Evolutionary conservation across 257 asterid species (phyloP).

Genomic region (Jasminum sambac): DNA sequence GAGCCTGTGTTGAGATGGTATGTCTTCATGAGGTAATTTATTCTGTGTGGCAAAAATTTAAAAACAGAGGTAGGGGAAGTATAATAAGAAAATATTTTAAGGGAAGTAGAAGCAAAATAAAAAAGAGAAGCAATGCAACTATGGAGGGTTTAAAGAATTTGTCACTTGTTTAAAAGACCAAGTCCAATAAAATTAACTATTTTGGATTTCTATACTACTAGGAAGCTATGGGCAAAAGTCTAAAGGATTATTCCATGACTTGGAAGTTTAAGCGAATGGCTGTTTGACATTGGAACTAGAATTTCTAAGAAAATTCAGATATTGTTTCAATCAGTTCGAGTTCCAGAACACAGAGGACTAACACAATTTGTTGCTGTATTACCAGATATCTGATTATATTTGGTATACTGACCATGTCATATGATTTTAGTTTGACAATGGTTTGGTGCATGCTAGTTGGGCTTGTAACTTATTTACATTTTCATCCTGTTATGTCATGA

Average conservation of each 20-base stretch:
- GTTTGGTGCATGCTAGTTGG: background rate
- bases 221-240: background rate
- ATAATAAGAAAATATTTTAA: background rate
- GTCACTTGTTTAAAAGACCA: background rate
- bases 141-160: background rate
- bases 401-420: background rate
- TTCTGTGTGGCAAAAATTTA: background rate
- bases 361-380: background rate
- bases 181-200: background rate
- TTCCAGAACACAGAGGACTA: background rate
- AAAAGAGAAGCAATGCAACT: background rate
- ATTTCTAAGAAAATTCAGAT: background rate
- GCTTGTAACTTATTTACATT: slow-evolving; percentile 3
- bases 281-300: background rate
- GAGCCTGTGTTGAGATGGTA: background rate
- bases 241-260: background rate
- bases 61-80: background rate
- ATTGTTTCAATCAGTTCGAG: background rate
- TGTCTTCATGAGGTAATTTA: background rate
- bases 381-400: background rate
- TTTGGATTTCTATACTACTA: background rate
- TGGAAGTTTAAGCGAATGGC: background rate
- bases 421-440: background rate
- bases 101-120: background rate
- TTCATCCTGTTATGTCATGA: background rate